These are phyloP conservation scores for Chrysoporthe austroafricana DNA, from an alignment of 2,329 filamentous ascomycete species.

Conservation along the genomic window DNA sequence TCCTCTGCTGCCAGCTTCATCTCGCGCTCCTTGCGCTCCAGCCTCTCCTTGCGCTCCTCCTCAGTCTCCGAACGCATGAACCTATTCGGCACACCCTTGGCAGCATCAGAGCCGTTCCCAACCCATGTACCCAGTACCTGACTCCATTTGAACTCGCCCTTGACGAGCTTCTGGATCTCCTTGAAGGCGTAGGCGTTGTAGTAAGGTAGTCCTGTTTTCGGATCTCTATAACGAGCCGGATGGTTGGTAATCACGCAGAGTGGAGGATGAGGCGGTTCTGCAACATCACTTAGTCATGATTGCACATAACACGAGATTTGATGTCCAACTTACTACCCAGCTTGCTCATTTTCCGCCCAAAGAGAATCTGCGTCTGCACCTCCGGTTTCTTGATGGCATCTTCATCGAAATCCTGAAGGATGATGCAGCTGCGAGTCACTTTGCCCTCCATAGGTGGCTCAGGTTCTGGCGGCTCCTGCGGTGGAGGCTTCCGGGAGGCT, in stretches of 20 bases:
- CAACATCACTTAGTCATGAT: background rate
- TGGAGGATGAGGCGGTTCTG: conserved; percentile 55
- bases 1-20: conserved; percentile 19
- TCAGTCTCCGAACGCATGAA: conserved; percentile 53
- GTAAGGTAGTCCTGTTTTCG: conserved; percentile 81
- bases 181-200: conserved; percentile 78
- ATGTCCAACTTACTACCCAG: conserved; percentile 53
- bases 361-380: conserved; percentile 62
- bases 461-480: conserved; percentile 35
- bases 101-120: conserved; percentile 66
- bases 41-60: conserved; percentile 27
- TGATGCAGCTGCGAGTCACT: conserved; percentile 61
- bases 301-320: background rate
- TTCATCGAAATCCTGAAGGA: conserved; percentile 64
- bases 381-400: conserved; percentile 59
- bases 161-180: conserved; percentile 75
- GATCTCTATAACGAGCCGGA: conserved; percentile 82
- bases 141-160: conserved; percentile 82
- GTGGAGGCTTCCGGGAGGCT: conserved; percentile 31
- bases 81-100: conserved; percentile 77
- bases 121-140: conserved; percentile 81
- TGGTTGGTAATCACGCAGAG: conserved; percentile 84
- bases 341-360: conserved; percentile 62
- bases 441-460: conserved; percentile 48
- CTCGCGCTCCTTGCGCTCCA: conserved; percentile 28